Evolutionary conservation across 2,329 filamentous ascomycete species (phyloP).

Genomic region (Fonsecaea erecta): DNA sequence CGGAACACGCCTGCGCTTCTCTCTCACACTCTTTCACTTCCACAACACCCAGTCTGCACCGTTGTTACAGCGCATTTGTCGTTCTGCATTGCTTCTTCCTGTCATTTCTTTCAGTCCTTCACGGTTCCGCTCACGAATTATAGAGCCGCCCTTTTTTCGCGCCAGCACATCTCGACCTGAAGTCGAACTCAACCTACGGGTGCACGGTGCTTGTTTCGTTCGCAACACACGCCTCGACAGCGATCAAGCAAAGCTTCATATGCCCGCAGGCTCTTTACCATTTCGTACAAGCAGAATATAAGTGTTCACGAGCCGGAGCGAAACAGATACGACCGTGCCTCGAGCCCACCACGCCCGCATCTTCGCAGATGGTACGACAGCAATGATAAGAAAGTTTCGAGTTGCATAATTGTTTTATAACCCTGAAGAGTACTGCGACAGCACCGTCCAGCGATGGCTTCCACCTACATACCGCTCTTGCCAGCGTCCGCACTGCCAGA

Average conservation of each 20-base stretch:
- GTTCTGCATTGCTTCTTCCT: slow-evolving; percentile 13
- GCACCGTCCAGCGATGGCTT: slow-evolving; percentile 19
- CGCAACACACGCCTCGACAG: not conserved
- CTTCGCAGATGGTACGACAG: not conserved
- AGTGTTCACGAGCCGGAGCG: not conserved
- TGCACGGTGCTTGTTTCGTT: not conserved
- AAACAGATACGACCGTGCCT: not conserved
- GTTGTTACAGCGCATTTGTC: not conserved
- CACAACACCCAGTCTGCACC: not conserved
- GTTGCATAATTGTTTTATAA: not conserved
- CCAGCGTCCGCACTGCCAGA: slow-evolving; percentile 52
- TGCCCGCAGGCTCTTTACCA: not conserved
- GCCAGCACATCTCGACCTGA: not conserved
- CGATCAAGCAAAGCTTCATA: not conserved
- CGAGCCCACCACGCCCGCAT: not conserved
- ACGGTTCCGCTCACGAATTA: slow-evolving; percentile 4
- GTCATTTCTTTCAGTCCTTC: slow-evolving; percentile 2
- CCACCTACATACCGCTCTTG: slow-evolving; percentile 13
- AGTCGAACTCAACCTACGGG: not conserved
- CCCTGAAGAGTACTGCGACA: not conserved
- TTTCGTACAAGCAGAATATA: not conserved
- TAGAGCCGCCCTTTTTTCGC: not conserved
- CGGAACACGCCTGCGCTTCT: slow-evolving; percentile 13
- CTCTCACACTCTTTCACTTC: slow-evolving; percentile 18
- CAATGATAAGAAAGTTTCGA: slow-evolving; percentile 19